Evolutionary conservation across 441 rosid genomes (phyloP), one percentile per base, ranked within the genome.

Genomic region (Jatropha podagrica): DNA sequence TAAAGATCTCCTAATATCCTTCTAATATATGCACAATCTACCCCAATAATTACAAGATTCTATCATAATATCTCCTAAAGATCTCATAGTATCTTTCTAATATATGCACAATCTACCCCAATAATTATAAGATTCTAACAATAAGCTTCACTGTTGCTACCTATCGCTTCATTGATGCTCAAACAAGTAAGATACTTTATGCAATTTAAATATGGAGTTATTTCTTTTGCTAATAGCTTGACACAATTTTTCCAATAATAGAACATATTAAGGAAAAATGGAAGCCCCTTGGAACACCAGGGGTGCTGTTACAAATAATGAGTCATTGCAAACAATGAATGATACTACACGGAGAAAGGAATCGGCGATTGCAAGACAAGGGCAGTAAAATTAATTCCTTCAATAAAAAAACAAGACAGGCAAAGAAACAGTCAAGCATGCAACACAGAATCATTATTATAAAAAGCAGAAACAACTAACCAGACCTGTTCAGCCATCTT

Each of bases 401-500:
- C 20, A 6, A 48, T 51, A 27, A 66, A 27, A 67, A 63, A 49
- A 59, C 11, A 74, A 32, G 15, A 40, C n/a, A 7, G 18, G 17
- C 32, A 14, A 40, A 78, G 7, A 65, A 48, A 52, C 51, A 46
- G 68, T 18, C 68, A 76, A 69, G 37, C 55, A 26, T 8, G 15
- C 37, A 76, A 40, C 23, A 56, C 14, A 64, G 10, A 66, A 68
- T 42, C 51, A 69, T 41, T 23, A 23, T 18, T 23, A 23, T 18
- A 44, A 49, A n/a, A 59, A 67, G 42, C 40, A 52, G 37, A 66
- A 74, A 58, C 0, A 12, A 61, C 63, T 27, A 73, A 17, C 83
- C 62, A 61, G 66, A 95, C 99, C 97, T 91, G 99, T 81, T 93
- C 99, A 70, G 96, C 89, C 95, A 95, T 91, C 87, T 95, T 95